Base-by-base conservation (phyloP, 371 early-diverging fungal species). In the Mortierella sp. region DNA sequence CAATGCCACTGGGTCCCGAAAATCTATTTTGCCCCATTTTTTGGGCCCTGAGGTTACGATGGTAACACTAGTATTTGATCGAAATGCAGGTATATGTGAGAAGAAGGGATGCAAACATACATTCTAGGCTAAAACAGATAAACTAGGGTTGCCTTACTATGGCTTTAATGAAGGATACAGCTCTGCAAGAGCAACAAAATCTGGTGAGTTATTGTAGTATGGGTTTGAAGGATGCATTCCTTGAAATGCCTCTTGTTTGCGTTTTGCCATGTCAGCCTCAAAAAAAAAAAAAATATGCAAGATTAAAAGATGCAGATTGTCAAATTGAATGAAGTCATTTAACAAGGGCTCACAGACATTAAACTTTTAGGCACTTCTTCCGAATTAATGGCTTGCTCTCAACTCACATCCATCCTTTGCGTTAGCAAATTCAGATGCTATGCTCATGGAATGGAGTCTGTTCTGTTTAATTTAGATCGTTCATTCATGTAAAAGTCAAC, bases 151-250 rank as follows among this genome's bases (percentile, higher is more conserved):
- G 3, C 17, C 42, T 64, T 68, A 79, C 80, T 64, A 79, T 37
- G 67, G 74, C 42, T 40, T 43, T 26, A 79, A 35, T 5, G 74
- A 60, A 15, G 80, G 80, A 17, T 74, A 74, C 22, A 59, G 55
- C 26, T 74, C 61, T 29, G 80, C 55, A 1, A 79, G 61, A 0
- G 64, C 49, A 10, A 56, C 40, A 74, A 79, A 79, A 61, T 79
- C 61, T 1, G 80, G 80, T 3, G 67, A 64, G 42, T 67, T 79
- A 49, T 70, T 64, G 57, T n/a, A 61, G 64, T 79, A 79, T 2
- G 80, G 80, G 35, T 79, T 79, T 35, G 65, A 57, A 15, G 71
- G 80, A 61, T 79, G 80, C 80, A 79, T 79, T 31, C 73, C 72
- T 2, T 42, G 13, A 17, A 59, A 37, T 1, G 56, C 35, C 22